Evolutionary conservation across 805 yeast species (phyloP), one percentile per base, ranked within the genome.

Genomic region (Wickerhamiella slavikovae): DNA sequence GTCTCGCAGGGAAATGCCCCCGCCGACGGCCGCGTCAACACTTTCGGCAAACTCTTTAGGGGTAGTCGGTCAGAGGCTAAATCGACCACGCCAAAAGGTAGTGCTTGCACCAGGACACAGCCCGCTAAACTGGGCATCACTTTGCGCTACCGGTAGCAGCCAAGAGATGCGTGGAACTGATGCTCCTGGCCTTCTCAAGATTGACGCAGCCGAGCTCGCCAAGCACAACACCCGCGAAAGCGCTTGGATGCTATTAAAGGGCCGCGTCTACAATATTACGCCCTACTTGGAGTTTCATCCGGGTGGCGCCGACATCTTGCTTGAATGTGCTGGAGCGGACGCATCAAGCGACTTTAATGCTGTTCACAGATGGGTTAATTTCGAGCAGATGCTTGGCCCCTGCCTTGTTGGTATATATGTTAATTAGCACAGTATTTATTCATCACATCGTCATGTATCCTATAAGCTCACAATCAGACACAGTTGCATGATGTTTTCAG

Each of bases 51-150:
- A n/a, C n/a, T n/a, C n/a, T n/a, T n/a, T n/a, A n/a, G n/a, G n/a
- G n/a, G n/a, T n/a, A n/a, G n/a, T n/a, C n/a, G n/a, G n/a, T n/a
- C n/a, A n/a, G n/a, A n/a, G n/a, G n/a, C n/a, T n/a, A n/a, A n/a
- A n/a, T n/a, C n/a, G n/a, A n/a, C n/a, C n/a, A n/a, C n/a, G n/a
- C n/a, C n/a, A n/a, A n/a, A n/a, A n/a, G n/a, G n/a, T n/a, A n/a
- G n/a, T n/a, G n/a, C n/a, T n/a, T n/a, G n/a, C n/a, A n/a, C 91
- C 89, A 1, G 91, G 92, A 1, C 78, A 71, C 43, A 79, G 93
- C 2, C 83, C 91, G 0, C 49, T 79, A 36, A 93, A 79, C 46
- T 79, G 93, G 93, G 92, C 83, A 10, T 50, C 59, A 6, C 46
- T 67, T 17, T n/a, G n/a, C n/a, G n/a, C n/a, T n/a, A 69, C 67